phyloP scores from a whole-genome alignment of 2,329 filamentous ascomycete genomes.

The Xylaria hypoxylon region DNA sequence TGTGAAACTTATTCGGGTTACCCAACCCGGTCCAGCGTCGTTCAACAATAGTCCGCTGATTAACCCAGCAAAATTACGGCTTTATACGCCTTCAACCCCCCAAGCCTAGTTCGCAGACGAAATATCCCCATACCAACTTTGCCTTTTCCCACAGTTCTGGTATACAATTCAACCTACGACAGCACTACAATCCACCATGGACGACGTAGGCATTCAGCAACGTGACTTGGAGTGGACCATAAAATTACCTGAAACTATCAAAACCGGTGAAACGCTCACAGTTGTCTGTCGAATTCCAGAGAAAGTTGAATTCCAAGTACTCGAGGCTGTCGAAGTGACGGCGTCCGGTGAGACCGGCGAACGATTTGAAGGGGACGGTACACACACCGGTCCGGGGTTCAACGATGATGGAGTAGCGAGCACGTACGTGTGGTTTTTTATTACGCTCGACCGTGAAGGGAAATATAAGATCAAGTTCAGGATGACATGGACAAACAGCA shows the following conservation, averaged over 20 bases:
- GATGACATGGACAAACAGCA: conserved; percentile 11
- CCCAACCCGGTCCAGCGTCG: neutral
- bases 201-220: conserved; percentile 2
- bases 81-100: neutral
- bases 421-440: conserved; percentile 25
- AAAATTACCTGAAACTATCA: neutral
- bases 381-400: neutral
- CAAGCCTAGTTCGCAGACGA: neutral
- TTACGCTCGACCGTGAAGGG: neutral
- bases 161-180: neutral
- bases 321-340: conserved; percentile 2
- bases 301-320: neutral
- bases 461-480: conserved; percentile 15
- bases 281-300: conserved; percentile 7
- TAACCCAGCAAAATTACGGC: neutral
- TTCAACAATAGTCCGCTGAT: neutral
- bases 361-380: neutral
- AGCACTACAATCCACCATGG: conserved; percentile 6
- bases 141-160: neutral
- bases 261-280: neutral
- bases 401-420: neutral
- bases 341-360: neutral
- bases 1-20: neutral
- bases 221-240: conserved; percentile 14
- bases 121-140: neutral